A percentile compares a stretch with the other conserved stretches of the same genome.
phyloP scores from a whole-genome alignment of 768 basidiomycete species.

The Naganishia friedmannii region DNA sequence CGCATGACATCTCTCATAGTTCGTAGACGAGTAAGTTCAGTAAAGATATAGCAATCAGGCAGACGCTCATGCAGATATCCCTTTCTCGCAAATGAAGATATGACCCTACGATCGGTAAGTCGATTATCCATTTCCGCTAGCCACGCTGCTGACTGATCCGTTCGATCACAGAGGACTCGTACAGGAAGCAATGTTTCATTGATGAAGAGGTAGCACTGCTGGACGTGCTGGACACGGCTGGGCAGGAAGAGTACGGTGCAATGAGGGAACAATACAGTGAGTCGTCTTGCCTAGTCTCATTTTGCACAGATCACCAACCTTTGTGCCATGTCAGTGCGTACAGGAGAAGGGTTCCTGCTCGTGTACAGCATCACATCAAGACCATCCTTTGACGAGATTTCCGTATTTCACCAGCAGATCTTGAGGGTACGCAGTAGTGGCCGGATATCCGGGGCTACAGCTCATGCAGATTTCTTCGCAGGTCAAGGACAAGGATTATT shows the following conservation, averaged over 20 bases:
- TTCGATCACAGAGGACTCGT: slow-evolving; percentile 68
- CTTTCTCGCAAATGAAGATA: slow-evolving; percentile 29
- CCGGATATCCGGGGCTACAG: not conserved
- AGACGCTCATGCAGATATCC: not conserved
- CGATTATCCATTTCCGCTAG: not conserved
- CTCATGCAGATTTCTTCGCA: slow-evolving; percentile 51
- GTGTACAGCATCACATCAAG: slow-evolving; percentile 98
- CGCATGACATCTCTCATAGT: slow-evolving; percentile 31
- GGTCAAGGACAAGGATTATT: slow-evolving; percentile 92
- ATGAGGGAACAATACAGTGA: slow-evolving; percentile 95
- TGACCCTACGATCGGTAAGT: slow-evolving; percentile 84
- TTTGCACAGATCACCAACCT: not conserved
- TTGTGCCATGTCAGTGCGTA: slow-evolving; percentile 33
- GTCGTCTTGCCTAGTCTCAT: slow-evolving; percentile 25
- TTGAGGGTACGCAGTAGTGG: slow-evolving; percentile 52
- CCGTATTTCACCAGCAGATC: slow-evolving; percentile 92
- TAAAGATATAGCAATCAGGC: not conserved
- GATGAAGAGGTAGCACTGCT: slow-evolving; percentile 98
- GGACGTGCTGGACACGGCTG: slow-evolving; percentile 94
- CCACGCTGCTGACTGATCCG: slow-evolving; percentile 1
- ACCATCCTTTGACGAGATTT: slow-evolving; percentile 95
- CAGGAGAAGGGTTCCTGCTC: slow-evolving; percentile 91
- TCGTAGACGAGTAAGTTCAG: slow-evolving; percentile 48
- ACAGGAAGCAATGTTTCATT: slow-evolving; percentile 93
- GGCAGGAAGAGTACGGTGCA: slow-evolving; percentile 97